Evolutionary conservation across 805 yeast species (phyloP).

Genomic region (Ogataea saltuana): DNA sequence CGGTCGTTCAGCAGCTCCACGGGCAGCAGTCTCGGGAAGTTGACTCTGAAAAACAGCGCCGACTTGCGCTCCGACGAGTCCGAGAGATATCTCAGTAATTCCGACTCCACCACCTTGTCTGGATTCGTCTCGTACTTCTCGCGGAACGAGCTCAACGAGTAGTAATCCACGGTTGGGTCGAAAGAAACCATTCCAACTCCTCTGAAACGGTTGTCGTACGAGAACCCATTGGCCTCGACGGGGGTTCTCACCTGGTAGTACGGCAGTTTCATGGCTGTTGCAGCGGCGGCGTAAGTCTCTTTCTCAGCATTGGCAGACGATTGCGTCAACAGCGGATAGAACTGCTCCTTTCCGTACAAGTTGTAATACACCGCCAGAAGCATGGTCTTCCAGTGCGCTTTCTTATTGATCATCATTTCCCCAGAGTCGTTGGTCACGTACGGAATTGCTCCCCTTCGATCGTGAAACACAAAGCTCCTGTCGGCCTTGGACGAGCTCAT

Average conservation of each 20-base stretch:
- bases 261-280: constrained; percentile 40
- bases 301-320: constrained; percentile 49
- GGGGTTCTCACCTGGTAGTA: constrained; percentile 50
- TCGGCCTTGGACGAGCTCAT: constrained; percentile 31
- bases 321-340: constrained; percentile 42
- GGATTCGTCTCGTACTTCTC: constrained; percentile 27
- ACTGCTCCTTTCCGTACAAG: constrained; percentile 44
- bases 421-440: constrained; percentile 53
- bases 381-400: constrained; percentile 47
- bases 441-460: constrained; percentile 47
- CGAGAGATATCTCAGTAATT: constrained; percentile 22
- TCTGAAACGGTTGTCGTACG: constrained; percentile 35
- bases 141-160: constrained; percentile 25
- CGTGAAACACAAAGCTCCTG: constrained; percentile 26
- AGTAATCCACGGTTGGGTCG: constrained; percentile 48
- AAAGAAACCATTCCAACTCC: constrained; percentile 57
- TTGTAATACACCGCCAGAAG: constrained; percentile 52
- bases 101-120: constrained; percentile 19
- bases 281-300: constrained; percentile 54
- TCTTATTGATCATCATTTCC: constrained; percentile 49
- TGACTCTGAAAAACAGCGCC: constrained; percentile 34
- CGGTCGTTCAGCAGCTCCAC: constrained; percentile 32
- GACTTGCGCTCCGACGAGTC: constrained; percentile 30
- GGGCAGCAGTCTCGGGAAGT: constrained; percentile 35
- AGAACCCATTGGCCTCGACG: constrained; percentile 51